Evolutionary conservation across 805 yeast species (phyloP).

Genomic region (Teunomyces gatunensis): DNA sequence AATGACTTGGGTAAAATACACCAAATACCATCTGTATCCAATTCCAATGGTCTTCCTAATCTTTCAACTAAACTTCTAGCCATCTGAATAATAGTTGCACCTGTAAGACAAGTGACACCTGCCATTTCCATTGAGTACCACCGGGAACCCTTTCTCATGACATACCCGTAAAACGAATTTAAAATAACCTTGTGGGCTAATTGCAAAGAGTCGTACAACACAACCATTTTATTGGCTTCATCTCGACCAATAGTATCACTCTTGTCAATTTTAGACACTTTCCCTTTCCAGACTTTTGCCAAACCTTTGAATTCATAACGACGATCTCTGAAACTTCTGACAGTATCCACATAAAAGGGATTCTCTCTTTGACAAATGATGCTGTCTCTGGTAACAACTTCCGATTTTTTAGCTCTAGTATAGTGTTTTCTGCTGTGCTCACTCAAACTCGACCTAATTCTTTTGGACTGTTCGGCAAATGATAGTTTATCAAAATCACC

Average conservation of each 20-base stretch:
- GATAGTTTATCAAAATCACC: conserved; percentile 66
- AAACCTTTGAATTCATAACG: conserved; percentile 92
- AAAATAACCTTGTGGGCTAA: conserved; percentile 95
- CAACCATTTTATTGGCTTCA: conserved; percentile 92
- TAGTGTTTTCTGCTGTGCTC: conserved; percentile 87
- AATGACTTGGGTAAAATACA: conserved; percentile 91
- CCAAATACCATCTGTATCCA: conserved; percentile 99
- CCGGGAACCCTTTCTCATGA: conserved; percentile 97
- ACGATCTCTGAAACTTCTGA: conserved; percentile 89
- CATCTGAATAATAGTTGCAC: conserved; percentile 97
- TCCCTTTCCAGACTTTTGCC: conserved; percentile 92
- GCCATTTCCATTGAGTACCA: conserved; percentile 99
- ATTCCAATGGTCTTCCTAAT: conserved; percentile 90
- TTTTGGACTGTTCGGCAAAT: conserved; percentile 71
- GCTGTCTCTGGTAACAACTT: conserved; percentile 85
- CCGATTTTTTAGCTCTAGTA: conserved; percentile 74
- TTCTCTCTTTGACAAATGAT: conserved; percentile 96
- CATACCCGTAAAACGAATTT: conserved; percentile 96
- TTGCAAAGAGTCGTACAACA: conserved; percentile 91
- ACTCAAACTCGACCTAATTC: conserved; percentile 71
- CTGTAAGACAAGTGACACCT: conserved; percentile 96
- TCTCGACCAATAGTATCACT: conserved; percentile 64
- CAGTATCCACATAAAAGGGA: conserved; percentile 95
- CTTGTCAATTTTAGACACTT: conserved; percentile 51
- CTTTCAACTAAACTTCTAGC: conserved; percentile 90